Base-by-base conservation (phyloP, 768 basidiomycete species). In the Phaffia tasmanica region DNA sequence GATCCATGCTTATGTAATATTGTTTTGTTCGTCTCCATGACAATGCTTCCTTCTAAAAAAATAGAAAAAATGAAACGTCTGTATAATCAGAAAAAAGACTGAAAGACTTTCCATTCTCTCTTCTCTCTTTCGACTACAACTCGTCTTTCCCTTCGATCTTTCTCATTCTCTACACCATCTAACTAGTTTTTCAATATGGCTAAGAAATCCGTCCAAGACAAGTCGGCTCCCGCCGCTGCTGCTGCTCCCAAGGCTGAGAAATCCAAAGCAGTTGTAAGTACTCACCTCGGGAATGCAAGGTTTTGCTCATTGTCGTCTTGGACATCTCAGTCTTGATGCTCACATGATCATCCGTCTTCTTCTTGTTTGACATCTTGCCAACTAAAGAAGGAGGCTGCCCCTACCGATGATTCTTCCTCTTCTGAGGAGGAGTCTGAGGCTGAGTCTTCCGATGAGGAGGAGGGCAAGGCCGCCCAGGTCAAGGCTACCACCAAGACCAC, bases 211-310 rank as follows among this genome's bases (percentile, higher is more conserved):
- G 35, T 42, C 11, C 35, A 42, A 42, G 35, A 42, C 35, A 42
- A 42, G 35, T 42, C 35, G 35, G 11, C 58, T 53, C 5, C 35
- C 11, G 67, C 67, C 53, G 55, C 55, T 23, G 56, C 35, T 68
- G 64, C 59, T 54, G 58, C 68, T 59, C 58, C 51, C 29, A 48
- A 58, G 21, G 68, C 72, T 15, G 67, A 70, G 65, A 67, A 67
- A 63, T 50, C n/a, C 78, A 82, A 70, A 58, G 65, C 60, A 68
- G 63, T 57, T 32, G 51, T 42, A 57, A 64, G 63, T 29, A 27
- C 70, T 54, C 70, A 72, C 29, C 57, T 51, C 56, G 21, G 35
- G 35, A 42, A 42, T 11, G 35, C 35, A 42, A 11, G 56, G 19
- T 19, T 61, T 11, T 23, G 21, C 19, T 61, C 35, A 49, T 61